Evolutionary conservation across 2,329 filamentous ascomycete species (phyloP).

Genomic region (Colletotrichum abscissum): DNA sequence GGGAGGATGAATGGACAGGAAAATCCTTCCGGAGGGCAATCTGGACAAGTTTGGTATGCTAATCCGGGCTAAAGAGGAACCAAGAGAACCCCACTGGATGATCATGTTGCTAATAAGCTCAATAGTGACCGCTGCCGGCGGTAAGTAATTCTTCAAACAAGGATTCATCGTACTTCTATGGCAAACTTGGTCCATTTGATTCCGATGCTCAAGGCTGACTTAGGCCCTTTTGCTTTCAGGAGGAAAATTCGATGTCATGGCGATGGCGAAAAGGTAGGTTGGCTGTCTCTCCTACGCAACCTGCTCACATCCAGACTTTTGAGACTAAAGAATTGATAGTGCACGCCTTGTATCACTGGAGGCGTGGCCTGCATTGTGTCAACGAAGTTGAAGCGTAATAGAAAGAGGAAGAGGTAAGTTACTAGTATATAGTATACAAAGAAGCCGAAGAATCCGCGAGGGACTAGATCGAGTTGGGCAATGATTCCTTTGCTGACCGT

Average conservation of each 20-base stretch:
- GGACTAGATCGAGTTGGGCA: too few relatives aligned
- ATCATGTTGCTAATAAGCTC: background rate
- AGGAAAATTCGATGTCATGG: slow-evolving; percentile 33
- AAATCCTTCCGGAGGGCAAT: background rate
- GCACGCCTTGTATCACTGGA: slow-evolving; percentile 11
- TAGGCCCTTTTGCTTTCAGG: background rate
- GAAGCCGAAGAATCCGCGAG: too few relatives aligned
- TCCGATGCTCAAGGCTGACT: background rate
- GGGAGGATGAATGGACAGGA: slow-evolving; percentile 9
- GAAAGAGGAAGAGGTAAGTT: slow-evolving; percentile 32
- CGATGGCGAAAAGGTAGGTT: slow-evolving; percentile 25
- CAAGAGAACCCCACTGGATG: background rate
- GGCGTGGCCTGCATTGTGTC: slow-evolving; percentile 22
- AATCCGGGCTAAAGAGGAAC: background rate
- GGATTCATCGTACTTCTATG: background rate
- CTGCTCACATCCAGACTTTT: background rate
- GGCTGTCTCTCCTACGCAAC: too few relatives aligned
- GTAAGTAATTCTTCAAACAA: background rate
- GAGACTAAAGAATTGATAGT: background rate
- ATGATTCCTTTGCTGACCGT: background rate
- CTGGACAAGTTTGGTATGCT: slow-evolving; percentile 28
- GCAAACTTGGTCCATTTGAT: background rate
- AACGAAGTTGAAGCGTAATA: slow-evolving; percentile 28
- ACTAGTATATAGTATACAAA: too few relatives aligned
- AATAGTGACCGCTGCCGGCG: slow-evolving; percentile 26